Evolutionary conservation across 805 yeast species (phyloP), one percentile per base, ranked within the genome.

Genomic region (Saturnispora besseyi): DNA sequence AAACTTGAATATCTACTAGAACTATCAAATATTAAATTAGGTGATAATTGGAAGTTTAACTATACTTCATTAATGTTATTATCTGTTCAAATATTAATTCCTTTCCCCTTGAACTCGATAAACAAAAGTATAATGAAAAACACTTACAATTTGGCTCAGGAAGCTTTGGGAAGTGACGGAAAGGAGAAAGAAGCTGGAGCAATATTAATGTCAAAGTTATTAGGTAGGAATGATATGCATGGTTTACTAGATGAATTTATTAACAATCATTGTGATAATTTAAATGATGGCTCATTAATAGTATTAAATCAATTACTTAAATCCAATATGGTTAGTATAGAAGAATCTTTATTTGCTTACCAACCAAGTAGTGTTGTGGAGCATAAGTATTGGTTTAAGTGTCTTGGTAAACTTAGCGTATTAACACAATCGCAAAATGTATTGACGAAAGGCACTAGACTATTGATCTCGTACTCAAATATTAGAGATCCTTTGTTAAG

Each of bases 31-130:
- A 26, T 29, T 15, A 36, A 18, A 36, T 2, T 18, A 15, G 24
- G 30, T 12, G 13, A 24, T 5, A 10, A 33, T 11, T 54, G 57
- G 57, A 45, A 48, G 41, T 11, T 18, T n/a, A 28, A 43, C 33
- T 81, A 69, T 50, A 63, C 82, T 10, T 59, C 80, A 40, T 63
- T 88, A 8, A 67, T 84, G 3, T 90, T 96, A 96, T 70, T 87
- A 9, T 74, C 83, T 0, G 78, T 82, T 9, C 66, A 89, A 22
- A 74, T 81, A 0, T 66, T 85, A n/a, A 78, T 82, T 0, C 97
- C 98, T 0, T 89, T 90, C 59, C 73, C 77, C 2, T 66, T 90
- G 26, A 64, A 62, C 1, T 54, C 65, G 0, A 63, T 82, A 13
- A 44, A 61, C 2, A 51, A 59, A 0, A 50, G 63, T 0, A 62